phyloP scores from a whole-genome alignment of 169 alveolate species.

The Plasmodium adleri region DNA sequence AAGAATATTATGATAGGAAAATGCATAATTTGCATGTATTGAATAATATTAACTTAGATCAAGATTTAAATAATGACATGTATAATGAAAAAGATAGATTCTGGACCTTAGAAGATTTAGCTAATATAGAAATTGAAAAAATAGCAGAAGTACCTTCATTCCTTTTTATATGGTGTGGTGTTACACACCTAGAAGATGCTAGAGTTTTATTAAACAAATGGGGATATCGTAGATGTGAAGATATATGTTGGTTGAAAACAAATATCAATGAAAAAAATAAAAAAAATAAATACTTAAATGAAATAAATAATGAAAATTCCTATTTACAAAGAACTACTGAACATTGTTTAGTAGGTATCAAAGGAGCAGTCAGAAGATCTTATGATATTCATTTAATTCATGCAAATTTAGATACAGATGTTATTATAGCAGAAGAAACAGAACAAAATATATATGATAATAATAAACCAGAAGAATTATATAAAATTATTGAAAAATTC shows the following conservation, averaged over 20 bases:
- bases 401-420: constrained; percentile 96
- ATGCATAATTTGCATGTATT: constrained; percentile 61
- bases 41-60: constrained; percentile 62
- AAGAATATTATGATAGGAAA: constrained; percentile 80
- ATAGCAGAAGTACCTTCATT: constrained; percentile 92
- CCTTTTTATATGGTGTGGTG: constrained; percentile 93
- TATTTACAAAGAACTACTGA: constrained; percentile 92
- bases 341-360: constrained; percentile 95
- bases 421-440: constrained; percentile 93
- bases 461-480: constrained; percentile 92
- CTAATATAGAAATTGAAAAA: constrained; percentile 87
- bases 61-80: constrained; percentile 54
- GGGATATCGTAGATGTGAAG: constrained; percentile 96
- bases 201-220: constrained; percentile 88
- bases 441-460: constrained; percentile 78
- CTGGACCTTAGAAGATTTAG: constrained; percentile 82
- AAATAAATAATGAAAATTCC: constrained; percentile 73
- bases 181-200: constrained; percentile 89
- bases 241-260: constrained; percentile 95
- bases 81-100: constrained; percentile 68
- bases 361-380: constrained; percentile 92
- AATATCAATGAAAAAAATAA: constrained; percentile 83
- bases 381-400: constrained; percentile 93
- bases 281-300: constrained; percentile 75
- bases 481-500: constrained; percentile 93